Percentiles rank a stretch among this genome's conserved stretches.
These are phyloP conservation scores for Elongisporangium anandrum DNA, from an alignment of 352 stramenopile species.

Conservation along the genomic window DNA sequence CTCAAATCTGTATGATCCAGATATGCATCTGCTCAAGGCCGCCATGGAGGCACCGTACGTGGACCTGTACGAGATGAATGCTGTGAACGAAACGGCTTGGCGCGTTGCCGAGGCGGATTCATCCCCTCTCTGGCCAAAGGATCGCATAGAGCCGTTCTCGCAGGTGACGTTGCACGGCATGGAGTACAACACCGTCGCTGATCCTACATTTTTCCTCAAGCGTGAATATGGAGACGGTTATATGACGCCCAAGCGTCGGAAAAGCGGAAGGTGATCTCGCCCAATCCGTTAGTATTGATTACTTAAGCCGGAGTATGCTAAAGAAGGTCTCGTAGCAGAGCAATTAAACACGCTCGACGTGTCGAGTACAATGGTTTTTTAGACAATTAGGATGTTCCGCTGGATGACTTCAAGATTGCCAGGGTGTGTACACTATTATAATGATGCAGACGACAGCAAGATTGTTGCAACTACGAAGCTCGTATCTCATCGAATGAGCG, in stretches of 20 bases:
- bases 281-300: no score
- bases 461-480: no score
- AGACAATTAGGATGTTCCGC: no score
- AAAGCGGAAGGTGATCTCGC: no score
- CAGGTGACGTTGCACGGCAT: constrained; percentile 27
- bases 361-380: no score
- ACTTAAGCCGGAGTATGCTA: no score
- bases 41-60: constrained; percentile 26
- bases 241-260: constrained; percentile 9
- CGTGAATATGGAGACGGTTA: constrained; percentile 35
- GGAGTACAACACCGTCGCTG: constrained; percentile 30
- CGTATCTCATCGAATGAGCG: no score
- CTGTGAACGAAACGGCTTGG: constrained; percentile 6
- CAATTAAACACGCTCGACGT: no score
- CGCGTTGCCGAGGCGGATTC: constrained; percentile 4
- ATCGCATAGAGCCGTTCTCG: constrained; percentile 22
- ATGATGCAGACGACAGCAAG: no score
- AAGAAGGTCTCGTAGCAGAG: no score
- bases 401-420: no score
- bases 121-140: constrained; percentile 5
- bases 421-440: no score
- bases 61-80: constrained; percentile 35
- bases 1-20: constrained; percentile 20
- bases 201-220: constrained; percentile 35
- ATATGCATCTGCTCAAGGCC: background rate